Evolutionary conservation across 768 basidiomycete genomes (phyloP).

Genomic region (Boletus tylopilopsis): DNA sequence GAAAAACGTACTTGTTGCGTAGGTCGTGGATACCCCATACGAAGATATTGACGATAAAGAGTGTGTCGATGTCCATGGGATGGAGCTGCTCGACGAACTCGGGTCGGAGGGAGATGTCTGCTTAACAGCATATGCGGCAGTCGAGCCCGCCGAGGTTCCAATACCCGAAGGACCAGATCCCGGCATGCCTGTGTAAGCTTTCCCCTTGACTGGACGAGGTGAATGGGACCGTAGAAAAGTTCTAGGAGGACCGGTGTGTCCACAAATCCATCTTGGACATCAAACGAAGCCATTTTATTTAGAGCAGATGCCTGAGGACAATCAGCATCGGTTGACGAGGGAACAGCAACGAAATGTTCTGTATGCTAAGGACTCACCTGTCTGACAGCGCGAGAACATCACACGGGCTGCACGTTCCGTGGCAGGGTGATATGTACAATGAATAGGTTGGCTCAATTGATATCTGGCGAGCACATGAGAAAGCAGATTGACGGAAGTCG

Average conservation of each 20-base stretch:
- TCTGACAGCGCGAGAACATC: conserved; percentile 9
- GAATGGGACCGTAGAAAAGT: not conserved
- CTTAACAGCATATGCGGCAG: not conserved
- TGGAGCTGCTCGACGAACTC: too few species aligned
- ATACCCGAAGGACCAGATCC: not conserved
- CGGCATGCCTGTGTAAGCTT: not conserved
- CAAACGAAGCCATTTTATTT: conserved; percentile 7
- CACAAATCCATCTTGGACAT: not conserved
- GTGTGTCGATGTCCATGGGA: not conserved
- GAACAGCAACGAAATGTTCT: conserved; percentile 7
- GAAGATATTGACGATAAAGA: not conserved
- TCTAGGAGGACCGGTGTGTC: not conserved
- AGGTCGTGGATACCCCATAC: not conserved
- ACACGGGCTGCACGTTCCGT: not conserved
- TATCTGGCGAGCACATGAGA: too few species aligned
- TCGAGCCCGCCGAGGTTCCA: not conserved
- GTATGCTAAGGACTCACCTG: conserved; percentile 2
- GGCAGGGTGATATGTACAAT: not conserved
- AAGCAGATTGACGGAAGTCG: too few species aligned
- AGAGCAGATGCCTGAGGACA: not conserved
- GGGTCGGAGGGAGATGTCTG: not conserved
- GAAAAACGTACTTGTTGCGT: not conserved
- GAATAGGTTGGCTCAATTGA: not conserved
- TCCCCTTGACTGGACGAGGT: not conserved
- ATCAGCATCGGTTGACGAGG: conserved; percentile 3